phyloP scores from a whole-genome alignment of 768 basidiomycete species.

The Lactarius indigo region DNA sequence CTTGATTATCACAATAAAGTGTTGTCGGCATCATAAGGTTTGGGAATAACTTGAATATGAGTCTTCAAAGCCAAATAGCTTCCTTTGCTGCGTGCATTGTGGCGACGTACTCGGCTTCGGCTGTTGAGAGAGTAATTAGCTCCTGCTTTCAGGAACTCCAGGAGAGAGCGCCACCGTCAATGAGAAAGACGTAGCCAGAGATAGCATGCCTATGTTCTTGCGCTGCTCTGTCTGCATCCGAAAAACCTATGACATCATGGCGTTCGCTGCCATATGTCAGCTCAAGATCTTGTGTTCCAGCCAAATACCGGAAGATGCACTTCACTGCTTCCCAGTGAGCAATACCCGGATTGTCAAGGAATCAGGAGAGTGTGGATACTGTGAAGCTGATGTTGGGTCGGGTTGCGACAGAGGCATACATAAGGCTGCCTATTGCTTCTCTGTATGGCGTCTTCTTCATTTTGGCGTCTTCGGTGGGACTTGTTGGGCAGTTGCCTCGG shows the following conservation, averaged over 20 bases:
- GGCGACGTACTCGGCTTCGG: no score
- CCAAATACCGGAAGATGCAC: background rate
- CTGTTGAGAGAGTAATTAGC: no score
- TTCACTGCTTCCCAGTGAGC: background rate
- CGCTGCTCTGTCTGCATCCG: background rate
- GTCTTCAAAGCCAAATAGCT: no score
- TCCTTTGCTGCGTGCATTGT: no score
- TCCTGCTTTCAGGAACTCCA: background rate
- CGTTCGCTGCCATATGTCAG: background rate
- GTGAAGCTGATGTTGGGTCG: constrained; percentile 36
- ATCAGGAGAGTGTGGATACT: constrained; percentile 17
- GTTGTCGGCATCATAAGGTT: background rate
- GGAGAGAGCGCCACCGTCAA: background rate
- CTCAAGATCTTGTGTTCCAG: background rate
- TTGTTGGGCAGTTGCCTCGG: background rate
- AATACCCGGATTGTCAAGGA: background rate
- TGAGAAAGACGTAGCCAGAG: background rate
- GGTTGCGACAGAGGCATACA: constrained; percentile 35
- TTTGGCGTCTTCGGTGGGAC: constrained; percentile 13
- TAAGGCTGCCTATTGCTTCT: constrained; percentile 33
- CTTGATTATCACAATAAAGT: constrained; percentile 11
- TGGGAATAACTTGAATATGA: background rate
- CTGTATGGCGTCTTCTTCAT: constrained; percentile 33
- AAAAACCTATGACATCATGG: background rate
- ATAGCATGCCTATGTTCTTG: background rate